These are phyloP conservation scores for Aspergillus baeticus DNA, from an alignment of 495 filamentous ascomycete species.

Conservation along the genomic window DNA sequence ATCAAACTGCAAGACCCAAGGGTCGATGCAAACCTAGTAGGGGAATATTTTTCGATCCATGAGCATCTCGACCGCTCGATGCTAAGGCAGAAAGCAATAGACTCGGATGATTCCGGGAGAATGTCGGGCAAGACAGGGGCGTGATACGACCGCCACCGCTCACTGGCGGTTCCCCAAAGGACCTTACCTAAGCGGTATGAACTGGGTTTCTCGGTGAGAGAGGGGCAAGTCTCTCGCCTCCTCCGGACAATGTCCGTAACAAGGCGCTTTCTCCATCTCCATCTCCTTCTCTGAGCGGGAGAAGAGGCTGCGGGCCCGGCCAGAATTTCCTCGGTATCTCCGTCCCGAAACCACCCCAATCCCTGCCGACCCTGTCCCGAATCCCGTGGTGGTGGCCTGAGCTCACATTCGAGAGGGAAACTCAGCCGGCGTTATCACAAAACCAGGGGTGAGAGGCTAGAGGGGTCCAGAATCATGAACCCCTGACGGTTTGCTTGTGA, in stretches of 20 bases:
- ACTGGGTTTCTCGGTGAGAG: conserved; percentile 19
- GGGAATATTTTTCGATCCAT: background rate
- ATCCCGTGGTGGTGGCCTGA: conserved; percentile 25
- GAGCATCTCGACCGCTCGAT: background rate
- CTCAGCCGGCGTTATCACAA: conserved; percentile 6
- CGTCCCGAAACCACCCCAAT: conserved; percentile 15
- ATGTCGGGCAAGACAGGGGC: conserved; percentile 16
- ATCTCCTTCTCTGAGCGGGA: background rate
- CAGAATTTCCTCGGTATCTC: conserved; percentile 26
- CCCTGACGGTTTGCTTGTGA: background rate
- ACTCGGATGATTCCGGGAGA: conserved; percentile 24
- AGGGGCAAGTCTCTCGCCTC: background rate
- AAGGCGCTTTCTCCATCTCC: background rate
- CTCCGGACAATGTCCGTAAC: background rate
- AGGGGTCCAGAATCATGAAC: background rate
- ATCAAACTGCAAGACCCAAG: background rate
- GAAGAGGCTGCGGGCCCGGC: conserved; percentile 10
- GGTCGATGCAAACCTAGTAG: background rate
- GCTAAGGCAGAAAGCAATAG: conserved; percentile 1
- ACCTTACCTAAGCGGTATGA: background rate
- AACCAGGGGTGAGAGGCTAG: background rate
- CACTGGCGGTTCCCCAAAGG: background rate
- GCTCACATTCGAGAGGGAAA: conserved; percentile 12
- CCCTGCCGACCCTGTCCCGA: conserved; percentile 27
- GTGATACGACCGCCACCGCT: conserved; percentile 7